These are phyloP conservation scores for Hymenoscyphus salicellus DNA, from an alignment of 2,329 filamentous ascomycete species.

Conservation along the genomic window DNA sequence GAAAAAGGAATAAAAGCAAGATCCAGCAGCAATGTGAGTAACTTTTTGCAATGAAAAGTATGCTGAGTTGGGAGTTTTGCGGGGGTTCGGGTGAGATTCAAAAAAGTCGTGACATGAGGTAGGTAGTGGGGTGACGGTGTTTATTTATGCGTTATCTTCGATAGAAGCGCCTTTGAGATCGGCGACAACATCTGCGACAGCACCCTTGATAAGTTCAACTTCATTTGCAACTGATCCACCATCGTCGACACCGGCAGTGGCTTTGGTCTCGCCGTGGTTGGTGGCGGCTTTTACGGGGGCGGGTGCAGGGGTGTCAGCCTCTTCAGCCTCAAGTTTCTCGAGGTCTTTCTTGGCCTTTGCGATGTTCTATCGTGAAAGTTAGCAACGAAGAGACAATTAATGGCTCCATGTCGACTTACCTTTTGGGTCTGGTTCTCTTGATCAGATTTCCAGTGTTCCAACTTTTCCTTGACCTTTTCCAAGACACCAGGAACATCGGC, in stretches of 20 bases:
- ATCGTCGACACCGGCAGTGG: conserved; percentile 32
- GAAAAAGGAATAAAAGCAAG: conserved; percentile 2
- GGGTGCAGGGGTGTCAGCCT: conserved; percentile 48
- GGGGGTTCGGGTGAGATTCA: not conserved
- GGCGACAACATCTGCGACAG: conserved; percentile 54
- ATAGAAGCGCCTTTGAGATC: conserved; percentile 59
- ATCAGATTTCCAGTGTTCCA: conserved; percentile 86
- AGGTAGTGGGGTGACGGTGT: not conserved
- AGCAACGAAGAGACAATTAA: conserved; percentile 8
- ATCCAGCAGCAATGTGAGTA: not conserved
- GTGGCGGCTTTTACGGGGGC: conserved; percentile 42
- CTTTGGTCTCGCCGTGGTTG: conserved; percentile 51
- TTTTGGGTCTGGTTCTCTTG: conserved; percentile 86
- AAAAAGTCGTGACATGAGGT: not conserved
- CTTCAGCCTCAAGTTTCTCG: conserved; percentile 74
- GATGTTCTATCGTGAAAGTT: conserved; percentile 68
- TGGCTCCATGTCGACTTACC: conserved; percentile 54
- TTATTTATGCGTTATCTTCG: conserved; percentile 48
- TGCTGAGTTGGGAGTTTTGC: not conserved
- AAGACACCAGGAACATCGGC: conserved; percentile 74
- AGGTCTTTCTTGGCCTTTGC: conserved; percentile 96
- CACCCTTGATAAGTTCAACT: conserved; percentile 45
- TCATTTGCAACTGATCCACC: conserved; percentile 32
- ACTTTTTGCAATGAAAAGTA: conserved; percentile 10
- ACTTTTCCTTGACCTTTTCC: conserved; percentile 90